A percentile compares a stretch with the other conserved stretches of the same genome.
Evolutionary conservation across 345 rosid genomes (phyloP).

Genomic region (Gossypium thurberi): DNA sequence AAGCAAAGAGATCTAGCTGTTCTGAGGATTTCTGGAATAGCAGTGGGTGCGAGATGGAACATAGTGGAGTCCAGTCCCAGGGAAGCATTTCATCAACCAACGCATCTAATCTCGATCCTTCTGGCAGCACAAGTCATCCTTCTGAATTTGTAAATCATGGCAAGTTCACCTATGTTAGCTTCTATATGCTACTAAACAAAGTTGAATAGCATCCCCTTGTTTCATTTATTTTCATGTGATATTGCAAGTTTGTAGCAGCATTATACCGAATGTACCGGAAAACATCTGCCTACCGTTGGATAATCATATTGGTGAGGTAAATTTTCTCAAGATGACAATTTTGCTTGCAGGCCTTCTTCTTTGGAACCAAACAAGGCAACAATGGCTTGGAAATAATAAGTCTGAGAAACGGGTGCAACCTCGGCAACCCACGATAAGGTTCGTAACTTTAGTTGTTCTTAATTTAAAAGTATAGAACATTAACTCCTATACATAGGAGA

Average conservation of each 20-base stretch:
- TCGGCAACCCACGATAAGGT: conserved; percentile 65
- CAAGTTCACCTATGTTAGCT: conserved; percentile 23
- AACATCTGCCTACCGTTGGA: not conserved
- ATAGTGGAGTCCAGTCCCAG: conserved; percentile 40
- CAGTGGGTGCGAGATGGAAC: conserved; percentile 54
- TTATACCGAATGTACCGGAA: not conserved
- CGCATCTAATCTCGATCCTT: conserved; percentile 24
- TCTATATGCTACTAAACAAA: not conserved
- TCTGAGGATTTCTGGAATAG: conserved; percentile 58
- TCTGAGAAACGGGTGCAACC: conserved; percentile 26
- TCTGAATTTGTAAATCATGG: conserved; percentile 70
- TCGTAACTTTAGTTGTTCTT: conserved; percentile 19
- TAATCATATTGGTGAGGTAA: conserved; percentile 4
- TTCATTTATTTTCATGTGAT: not conserved
- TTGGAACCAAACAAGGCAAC: conserved; percentile 74
- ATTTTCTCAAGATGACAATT: conserved; percentile 7
- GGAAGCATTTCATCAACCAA: conserved; percentile 26
- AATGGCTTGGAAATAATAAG: conserved; percentile 52
- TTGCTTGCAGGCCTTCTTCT: conserved; percentile 45
- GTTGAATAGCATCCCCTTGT: not conserved
- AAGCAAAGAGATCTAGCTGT: conserved; percentile 35
- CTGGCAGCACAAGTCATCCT: conserved; percentile 30
- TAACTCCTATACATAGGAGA: not conserved
- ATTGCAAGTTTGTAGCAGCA: not conserved
- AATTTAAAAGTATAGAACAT: not conserved